A percentile compares a stretch with the other conserved stretches of the same genome.
Conservation (phyloP, 768 basidiomycete genomes). For the Hysterangium stoloniferum region DNA sequence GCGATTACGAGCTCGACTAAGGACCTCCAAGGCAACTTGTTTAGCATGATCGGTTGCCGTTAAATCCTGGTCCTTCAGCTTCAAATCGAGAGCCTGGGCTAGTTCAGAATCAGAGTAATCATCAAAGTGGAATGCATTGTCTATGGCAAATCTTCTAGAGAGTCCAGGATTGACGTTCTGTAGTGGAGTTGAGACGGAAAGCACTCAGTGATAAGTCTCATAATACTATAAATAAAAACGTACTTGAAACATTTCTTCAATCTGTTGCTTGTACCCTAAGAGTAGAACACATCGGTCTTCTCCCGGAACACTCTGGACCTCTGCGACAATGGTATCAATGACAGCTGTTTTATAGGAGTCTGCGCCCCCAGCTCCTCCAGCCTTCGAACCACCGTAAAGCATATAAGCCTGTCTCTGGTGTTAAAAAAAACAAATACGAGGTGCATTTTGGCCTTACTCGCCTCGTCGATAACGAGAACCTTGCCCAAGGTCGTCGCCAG, state of each 20-base stretch:
- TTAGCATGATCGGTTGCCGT: constrained; percentile 50
- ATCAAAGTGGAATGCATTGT: constrained; percentile 61
- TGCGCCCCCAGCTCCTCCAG: constrained; percentile 21
- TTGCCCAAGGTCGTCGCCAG: constrained; percentile 52
- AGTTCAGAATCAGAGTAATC: constrained; percentile 54
- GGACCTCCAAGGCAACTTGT: constrained; percentile 42
- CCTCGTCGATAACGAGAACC: constrained; percentile 67
- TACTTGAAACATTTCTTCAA: constrained; percentile 71
- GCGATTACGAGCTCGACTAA: constrained; percentile 26
- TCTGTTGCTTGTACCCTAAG: constrained; percentile 57
- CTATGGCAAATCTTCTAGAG: constrained; percentile 57
- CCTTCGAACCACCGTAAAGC: constrained; percentile 44
- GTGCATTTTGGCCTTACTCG: constrained; percentile 14
- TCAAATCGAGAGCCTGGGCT: constrained; percentile 42
- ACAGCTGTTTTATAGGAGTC: constrained; percentile 60
- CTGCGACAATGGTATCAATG: constrained; percentile 68
- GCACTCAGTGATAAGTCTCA: background rate
- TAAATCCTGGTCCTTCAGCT: constrained; percentile 51
- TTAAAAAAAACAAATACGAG: background rate
- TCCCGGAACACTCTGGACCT: constrained; percentile 60
- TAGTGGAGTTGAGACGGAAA: background rate
- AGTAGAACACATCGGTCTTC: constrained; percentile 65
- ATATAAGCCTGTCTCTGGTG: constrained; percentile 72
- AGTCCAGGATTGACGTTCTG: constrained; percentile 69
- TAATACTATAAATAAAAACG: constrained; percentile 7